phyloP scores from a whole-genome alignment of 768 basidiomycete genomes.

The Tubosaeta sp. region DNA sequence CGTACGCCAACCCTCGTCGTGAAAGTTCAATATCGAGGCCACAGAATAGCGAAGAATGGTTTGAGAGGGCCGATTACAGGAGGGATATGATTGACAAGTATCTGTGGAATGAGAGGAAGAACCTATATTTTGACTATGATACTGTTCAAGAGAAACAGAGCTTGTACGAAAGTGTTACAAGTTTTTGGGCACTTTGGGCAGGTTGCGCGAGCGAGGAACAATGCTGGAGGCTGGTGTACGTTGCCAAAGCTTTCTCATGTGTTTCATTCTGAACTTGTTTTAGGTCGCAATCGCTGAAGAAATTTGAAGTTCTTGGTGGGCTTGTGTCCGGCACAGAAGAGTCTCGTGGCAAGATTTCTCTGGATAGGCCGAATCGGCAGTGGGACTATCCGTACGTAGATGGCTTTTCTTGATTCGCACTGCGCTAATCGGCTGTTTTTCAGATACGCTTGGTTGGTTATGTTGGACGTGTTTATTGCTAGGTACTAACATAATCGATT shows the following conservation, averaged over 20 bases:
- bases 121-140: constrained; percentile 95
- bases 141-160: constrained; percentile 88
- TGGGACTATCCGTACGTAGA: constrained; percentile 92
- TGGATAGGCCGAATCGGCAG: constrained; percentile 95
- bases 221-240: constrained; percentile 88
- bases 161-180: constrained; percentile 94
- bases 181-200: constrained; percentile 96
- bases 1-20: constrained; percentile 59
- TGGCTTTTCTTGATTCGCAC: constrained; percentile 4
- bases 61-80: constrained; percentile 80
- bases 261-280: constrained; percentile 15
- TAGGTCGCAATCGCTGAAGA: constrained; percentile 82
- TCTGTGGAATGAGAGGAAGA: constrained; percentile 95
- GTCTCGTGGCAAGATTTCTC: constrained; percentile 90
- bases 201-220: constrained; percentile 97
- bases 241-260: constrained; percentile 17
- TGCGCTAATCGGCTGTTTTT: constrained; percentile 5
- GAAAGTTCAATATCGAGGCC: constrained; percentile 54
- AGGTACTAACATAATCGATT: constrained; percentile 8
- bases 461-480: not conserved
- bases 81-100: constrained; percentile 85
- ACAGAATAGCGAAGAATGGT: constrained; percentile 90
- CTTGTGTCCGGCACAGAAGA: constrained; percentile 96
- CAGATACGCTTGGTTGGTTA: constrained; percentile 65
- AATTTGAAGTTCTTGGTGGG: constrained; percentile 95